phyloP scores from a whole-genome alignment of 768 basidiomycete species.

The Dacryopinax spathularia region DNA sequence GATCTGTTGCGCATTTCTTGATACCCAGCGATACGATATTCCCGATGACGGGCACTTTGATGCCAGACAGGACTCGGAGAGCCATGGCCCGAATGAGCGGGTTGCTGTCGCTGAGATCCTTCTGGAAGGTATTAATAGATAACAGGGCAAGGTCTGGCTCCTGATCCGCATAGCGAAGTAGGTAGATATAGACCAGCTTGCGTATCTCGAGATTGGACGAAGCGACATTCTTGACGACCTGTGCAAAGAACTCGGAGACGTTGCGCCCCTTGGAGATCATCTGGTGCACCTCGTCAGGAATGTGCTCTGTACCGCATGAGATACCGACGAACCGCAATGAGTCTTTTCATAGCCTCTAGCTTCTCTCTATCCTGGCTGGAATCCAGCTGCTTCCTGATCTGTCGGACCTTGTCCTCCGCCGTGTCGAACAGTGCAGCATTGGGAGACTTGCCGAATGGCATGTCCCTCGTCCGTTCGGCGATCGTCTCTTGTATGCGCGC shows the following conservation, averaged over 20 bases:
- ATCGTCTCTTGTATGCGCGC: constrained; percentile 72
- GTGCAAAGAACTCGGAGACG: constrained; percentile 86
- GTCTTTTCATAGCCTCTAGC: constrained; percentile 85
- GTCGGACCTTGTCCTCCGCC: constrained; percentile 66
- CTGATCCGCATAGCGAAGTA: constrained; percentile 80
- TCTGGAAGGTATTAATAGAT: constrained; percentile 97
- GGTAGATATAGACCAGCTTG: constrained; percentile 95
- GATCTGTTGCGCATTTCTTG: constrained; percentile 80
- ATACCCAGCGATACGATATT: constrained; percentile 75
- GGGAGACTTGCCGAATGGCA: constrained; percentile 37
- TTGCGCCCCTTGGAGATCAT: constrained; percentile 86
- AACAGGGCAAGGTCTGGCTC: constrained; percentile 91
- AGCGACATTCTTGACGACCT: constrained; percentile 94
- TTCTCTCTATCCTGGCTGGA: constrained; percentile 80
- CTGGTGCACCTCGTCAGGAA: constrained; percentile 28
- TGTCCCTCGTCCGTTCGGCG: constrained; percentile 64
- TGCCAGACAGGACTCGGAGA: constrained; percentile 79
- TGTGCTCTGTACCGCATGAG: neutral
- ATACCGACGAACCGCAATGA: constrained; percentile 68
- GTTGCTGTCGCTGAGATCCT: constrained; percentile 81
- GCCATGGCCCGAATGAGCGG: constrained; percentile 96
- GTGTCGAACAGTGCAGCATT: constrained; percentile 49
- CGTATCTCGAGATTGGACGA: constrained; percentile 84
- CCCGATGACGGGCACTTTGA: constrained; percentile 78
- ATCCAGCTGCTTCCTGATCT: constrained; percentile 76